A percentile compares a stretch with the other conserved stretches of the same genome.
These are phyloP conservation scores for Tremella yokohamensis DNA, from an alignment of 768 basidiomycete species.

Conservation along the genomic window DNA sequence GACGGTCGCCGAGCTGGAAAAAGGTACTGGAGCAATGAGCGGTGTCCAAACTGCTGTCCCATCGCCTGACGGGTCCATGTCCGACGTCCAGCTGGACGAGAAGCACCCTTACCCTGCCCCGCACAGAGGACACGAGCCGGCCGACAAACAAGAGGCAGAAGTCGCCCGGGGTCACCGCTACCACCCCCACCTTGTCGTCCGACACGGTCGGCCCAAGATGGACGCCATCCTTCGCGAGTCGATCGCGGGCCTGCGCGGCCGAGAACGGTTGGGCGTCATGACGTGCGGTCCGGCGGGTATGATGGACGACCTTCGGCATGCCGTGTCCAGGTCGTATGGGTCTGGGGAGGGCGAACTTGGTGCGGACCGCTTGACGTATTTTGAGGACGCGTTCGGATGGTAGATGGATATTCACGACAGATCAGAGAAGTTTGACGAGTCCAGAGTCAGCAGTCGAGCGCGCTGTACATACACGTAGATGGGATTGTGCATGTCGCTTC, in stretches of 20 bases:
- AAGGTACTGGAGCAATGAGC: no score
- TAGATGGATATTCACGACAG: constrained; percentile 4
- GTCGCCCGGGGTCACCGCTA: background rate
- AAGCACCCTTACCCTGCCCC: no score
- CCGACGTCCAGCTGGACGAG: no score
- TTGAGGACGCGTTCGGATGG: constrained; percentile 31
- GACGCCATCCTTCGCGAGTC: background rate
- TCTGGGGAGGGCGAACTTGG: constrained; percentile 12
- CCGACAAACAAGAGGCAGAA: background rate
- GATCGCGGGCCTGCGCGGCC: background rate
- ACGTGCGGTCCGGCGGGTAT: constrained; percentile 28
- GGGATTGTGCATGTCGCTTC: no score
- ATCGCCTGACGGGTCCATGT: no score
- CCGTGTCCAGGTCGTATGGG: constrained; percentile 18
- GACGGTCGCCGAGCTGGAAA: no score
- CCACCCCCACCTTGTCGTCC: no score
- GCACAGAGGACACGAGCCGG: no score
- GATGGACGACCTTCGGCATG: constrained; percentile 25
- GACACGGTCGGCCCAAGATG: background rate
- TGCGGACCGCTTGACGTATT: constrained; percentile 22
- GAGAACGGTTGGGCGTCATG: constrained; percentile 21
- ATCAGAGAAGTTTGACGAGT: no score
- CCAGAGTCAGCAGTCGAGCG: no score
- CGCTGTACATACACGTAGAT: no score
- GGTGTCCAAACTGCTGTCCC: no score